Evolutionary conservation across 2,329 filamentous ascomycete genomes (phyloP).

Genomic region (Cercospora canescens): DNA sequence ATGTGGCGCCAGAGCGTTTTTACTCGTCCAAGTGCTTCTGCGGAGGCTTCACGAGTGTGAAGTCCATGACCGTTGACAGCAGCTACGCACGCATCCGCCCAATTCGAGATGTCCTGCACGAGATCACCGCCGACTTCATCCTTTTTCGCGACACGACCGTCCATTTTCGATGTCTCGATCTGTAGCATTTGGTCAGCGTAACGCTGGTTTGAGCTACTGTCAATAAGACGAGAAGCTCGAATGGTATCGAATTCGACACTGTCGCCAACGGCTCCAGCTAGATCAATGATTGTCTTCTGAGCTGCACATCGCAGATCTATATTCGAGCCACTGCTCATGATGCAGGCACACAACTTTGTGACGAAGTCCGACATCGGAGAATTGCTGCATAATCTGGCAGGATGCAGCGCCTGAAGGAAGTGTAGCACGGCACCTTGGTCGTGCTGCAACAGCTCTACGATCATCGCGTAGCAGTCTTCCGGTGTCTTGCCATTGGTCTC

Average conservation of each 20-base stretch:
- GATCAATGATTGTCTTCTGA: conserved; percentile 1
- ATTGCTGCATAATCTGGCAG: background rate
- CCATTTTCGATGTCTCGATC: conserved; percentile 20
- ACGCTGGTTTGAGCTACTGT: conserved; percentile 16
- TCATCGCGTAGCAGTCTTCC: background rate
- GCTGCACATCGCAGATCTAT: conserved; percentile 19
- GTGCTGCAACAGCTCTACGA: conserved; percentile 11
- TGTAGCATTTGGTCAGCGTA: conserved; percentile 26
- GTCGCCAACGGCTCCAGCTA: background rate
- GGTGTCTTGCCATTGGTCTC: background rate
- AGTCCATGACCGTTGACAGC: conserved; percentile 28
- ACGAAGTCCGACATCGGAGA: conserved; percentile 6
- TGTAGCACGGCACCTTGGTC: conserved; percentile 23
- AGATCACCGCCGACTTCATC: background rate
- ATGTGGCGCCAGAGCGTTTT: conserved; percentile 20
- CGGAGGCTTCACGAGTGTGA: conserved; percentile 33
- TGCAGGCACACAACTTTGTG: conserved; percentile 10
- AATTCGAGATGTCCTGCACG: conserved; percentile 6
- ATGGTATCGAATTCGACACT: background rate
- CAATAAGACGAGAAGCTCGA: background rate
- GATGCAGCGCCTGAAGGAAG: conserved; percentile 19
- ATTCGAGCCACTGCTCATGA: conserved; percentile 3
- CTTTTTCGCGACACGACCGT: background rate
- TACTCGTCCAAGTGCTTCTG: conserved; percentile 25
- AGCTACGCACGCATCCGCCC: conserved; percentile 17